Evolutionary conservation across 192 early-diverging fungal species (phyloP), one percentile per base, ranked within the genome.

Genomic region (Spizellomyces sp.): DNA sequence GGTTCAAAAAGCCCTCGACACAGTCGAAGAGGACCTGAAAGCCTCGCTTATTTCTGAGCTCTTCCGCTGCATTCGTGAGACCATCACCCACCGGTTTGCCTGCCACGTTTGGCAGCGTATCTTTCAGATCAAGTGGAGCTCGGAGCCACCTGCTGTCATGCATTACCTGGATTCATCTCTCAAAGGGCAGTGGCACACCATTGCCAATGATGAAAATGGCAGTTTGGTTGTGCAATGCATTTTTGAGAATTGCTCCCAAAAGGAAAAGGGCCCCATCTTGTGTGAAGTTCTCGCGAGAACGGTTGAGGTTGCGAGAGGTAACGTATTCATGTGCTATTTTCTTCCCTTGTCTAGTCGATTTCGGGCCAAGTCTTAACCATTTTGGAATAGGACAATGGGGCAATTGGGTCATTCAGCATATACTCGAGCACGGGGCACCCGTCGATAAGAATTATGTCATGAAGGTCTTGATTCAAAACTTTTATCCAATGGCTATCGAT

Each of bases 61-160:
- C 19, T 87, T 88, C 69, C 67, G 82, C 45, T 63, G 77, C 46
- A 88, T 92, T 54, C 74, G 83, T 6, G 89, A 90, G 63, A 92
- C 91, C 46, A 85, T 92, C 54, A 89, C 87, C 7, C 91, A 92
- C 75, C 80, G 87, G 41, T 88, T 90, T 71, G 89, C 91, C 5
- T 92, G 89, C 58, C 91, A 92, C 77, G 91, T 92, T 17, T 92
- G 91, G 91, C 91, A 92, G 68, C 87, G 89, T 59, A 82, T 92
- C 4, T 90, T 92, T 77, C 89, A 92, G 75, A 88, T 88, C 27
- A 83, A 86, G 6, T 90, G 87, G 87, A 77, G 70, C 7, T 58
- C 69, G 9, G 77, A 82, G 8, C 76, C 75, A 3, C 80, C 86
- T 0, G 72, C 81, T 8, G 80, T 91, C 27, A 86, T 88, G 81